Conservation (phyloP, 2,329 filamentous ascomycete genomes). For the Aspergillus japonicus region DNA sequence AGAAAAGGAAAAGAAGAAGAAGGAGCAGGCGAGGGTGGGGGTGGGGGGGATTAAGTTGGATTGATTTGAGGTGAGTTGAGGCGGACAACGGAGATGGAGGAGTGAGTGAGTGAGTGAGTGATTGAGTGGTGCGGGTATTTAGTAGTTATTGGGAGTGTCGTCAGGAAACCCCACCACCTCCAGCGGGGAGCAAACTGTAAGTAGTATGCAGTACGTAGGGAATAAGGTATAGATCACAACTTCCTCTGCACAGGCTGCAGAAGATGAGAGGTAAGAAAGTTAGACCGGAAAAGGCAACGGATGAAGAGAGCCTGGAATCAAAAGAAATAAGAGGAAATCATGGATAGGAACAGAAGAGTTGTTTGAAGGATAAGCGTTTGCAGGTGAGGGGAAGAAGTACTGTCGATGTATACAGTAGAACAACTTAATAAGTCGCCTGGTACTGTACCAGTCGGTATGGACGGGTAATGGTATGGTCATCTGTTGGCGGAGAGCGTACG, state of each 20-base stretch:
- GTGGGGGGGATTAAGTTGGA: conserved; percentile 2
- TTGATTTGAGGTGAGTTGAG: conserved; percentile 11
- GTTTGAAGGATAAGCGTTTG: too few relatives aligned
- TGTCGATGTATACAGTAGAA: too few relatives aligned
- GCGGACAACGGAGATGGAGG: neutral
- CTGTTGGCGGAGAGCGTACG: neutral
- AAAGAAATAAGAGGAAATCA: too few relatives aligned
- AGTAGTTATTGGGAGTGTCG: conserved; percentile 8
- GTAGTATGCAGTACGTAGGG: neutral
- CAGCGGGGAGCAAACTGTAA: conserved; percentile 12
- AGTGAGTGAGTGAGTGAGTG: too few relatives aligned
- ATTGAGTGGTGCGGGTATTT: too few relatives aligned
- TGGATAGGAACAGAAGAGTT: too few relatives aligned
- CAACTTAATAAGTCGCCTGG: neutral
- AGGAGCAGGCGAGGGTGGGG: neutral
- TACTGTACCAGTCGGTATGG: neutral
- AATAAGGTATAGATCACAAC: neutral
- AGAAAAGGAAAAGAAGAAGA: conserved; percentile 3
- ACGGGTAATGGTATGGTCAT: neutral
- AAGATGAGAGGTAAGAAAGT: neutral
- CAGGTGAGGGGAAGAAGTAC: neutral
- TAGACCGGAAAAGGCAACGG: too few relatives aligned
- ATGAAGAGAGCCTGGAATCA: too few relatives aligned
- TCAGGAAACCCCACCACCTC: conserved; percentile 20
- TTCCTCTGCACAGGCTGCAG: neutral